These are phyloP conservation scores for Boletus sensibilis DNA, from an alignment of 768 basidiomycete genomes.

Conservation along the genomic window DNA sequence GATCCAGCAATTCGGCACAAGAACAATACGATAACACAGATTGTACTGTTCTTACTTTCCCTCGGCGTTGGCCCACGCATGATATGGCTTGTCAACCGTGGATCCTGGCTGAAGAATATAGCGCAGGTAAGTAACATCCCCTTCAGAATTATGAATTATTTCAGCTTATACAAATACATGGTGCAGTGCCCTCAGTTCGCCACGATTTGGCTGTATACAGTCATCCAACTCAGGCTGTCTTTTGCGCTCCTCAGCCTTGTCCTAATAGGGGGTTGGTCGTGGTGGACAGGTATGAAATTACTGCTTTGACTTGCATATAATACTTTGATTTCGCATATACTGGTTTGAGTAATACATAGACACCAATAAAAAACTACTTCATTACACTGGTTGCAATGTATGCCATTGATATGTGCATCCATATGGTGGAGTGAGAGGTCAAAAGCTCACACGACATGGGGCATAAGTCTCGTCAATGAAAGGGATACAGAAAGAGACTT, in stretches of 20 bases:
- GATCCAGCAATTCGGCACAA: constrained; percentile 62
- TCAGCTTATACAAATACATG: constrained; percentile 1
- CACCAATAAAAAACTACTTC: background rate
- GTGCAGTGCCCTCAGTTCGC: constrained; percentile 78
- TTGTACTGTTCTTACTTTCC: constrained; percentile 58
- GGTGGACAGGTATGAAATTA: constrained; percentile 61
- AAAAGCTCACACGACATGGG: constrained; percentile 1
- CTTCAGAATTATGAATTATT: background rate
- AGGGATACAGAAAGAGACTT: background rate
- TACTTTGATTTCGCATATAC: background rate
- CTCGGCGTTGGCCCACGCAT: constrained; percentile 59
- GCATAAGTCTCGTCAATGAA: background rate
- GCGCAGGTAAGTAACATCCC: constrained; percentile 52
- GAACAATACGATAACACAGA: constrained; percentile 49
- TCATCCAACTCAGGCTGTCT: constrained; percentile 66
- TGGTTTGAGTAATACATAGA: background rate
- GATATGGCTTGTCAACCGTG: constrained; percentile 67
- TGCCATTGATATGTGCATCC: constrained; percentile 2
- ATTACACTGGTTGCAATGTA: constrained; percentile 8
- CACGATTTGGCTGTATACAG: constrained; percentile 74
- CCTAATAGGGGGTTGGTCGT: constrained; percentile 53
- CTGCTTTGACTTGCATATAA: constrained; percentile 21
- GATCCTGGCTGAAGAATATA: constrained; percentile 72
- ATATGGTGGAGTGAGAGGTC: background rate
- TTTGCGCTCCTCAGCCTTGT: constrained; percentile 58